phyloP scores from a whole-genome alignment of 306 rosid genomes.

The Pyrus communis region DNA sequence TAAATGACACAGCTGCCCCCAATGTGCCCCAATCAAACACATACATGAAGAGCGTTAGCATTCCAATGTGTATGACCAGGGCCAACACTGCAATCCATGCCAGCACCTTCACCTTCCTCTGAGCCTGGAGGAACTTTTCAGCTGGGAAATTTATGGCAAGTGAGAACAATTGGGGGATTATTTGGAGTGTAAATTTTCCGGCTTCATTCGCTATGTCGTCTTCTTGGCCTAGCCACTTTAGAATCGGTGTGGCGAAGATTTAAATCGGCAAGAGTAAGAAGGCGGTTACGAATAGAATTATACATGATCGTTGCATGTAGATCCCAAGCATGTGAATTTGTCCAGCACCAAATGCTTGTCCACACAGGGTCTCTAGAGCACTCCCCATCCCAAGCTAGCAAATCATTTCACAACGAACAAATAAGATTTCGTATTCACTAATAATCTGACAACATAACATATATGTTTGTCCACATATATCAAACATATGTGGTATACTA shows the following conservation, averaged over 20 bases:
- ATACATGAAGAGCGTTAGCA: constrained; percentile 50
- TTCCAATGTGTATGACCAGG: constrained; percentile 24
- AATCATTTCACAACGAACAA: background rate
- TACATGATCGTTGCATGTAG: constrained; percentile 78
- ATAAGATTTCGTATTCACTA: background rate
- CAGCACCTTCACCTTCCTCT: constrained; percentile 49
- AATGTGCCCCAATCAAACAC: constrained; percentile 40
- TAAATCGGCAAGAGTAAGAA: constrained; percentile 49
- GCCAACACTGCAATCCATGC: constrained; percentile 57
- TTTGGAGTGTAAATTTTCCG: constrained; percentile 31
- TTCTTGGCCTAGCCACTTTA: constrained; percentile 61
- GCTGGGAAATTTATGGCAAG: constrained; percentile 58
- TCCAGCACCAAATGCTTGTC: constrained; percentile 85
- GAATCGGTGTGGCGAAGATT: constrained; percentile 54
- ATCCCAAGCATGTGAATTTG: constrained; percentile 61
- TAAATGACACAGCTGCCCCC: constrained; percentile 57
- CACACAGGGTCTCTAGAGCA: constrained; percentile 72
- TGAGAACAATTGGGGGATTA: constrained; percentile 60
- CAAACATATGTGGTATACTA: too few relatives aligned
- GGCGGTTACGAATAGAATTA: constrained; percentile 34
- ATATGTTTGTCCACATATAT: too few relatives aligned
- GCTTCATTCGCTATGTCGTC: constrained; percentile 56
- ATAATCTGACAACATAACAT: too few relatives aligned
- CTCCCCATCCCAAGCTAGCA: constrained; percentile 66
- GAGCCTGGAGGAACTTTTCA: constrained; percentile 72